These are phyloP conservation scores for Kluyveromyces dobzhanskii DNA, from an alignment of 805 yeast genomes.

Conservation along the genomic window DNA sequence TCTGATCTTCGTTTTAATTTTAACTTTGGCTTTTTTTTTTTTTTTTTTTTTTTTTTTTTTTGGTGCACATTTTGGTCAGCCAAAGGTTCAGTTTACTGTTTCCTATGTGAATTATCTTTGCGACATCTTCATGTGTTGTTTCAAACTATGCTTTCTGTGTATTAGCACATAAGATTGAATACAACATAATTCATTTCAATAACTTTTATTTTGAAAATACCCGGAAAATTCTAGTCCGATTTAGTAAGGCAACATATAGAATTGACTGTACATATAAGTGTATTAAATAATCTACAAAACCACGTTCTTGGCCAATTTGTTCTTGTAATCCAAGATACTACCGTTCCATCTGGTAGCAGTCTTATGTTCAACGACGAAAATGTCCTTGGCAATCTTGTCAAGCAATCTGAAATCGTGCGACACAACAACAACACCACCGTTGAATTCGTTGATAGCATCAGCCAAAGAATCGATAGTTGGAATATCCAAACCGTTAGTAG, in stretches of 20 bases:
- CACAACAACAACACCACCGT: conserved; percentile 97
- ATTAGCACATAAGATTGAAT: too few relatives aligned
- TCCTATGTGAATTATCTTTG: too few relatives aligned
- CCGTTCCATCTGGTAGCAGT: conserved; percentile 97
- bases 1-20: too few relatives aligned
- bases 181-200: too few relatives aligned
- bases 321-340: conserved; percentile 82
- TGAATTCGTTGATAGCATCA: conserved; percentile 86
- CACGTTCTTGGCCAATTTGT: conserved; percentile 85
- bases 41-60: too few relatives aligned
- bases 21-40: too few relatives aligned
- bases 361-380: conserved; percentile 90
- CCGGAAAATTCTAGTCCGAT: too few relatives aligned
- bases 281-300: conserved; percentile 41
- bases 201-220: too few relatives aligned
- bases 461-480: conserved; percentile 97
- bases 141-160: too few relatives aligned
- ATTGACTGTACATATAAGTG: conserved; percentile 1
- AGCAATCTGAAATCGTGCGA: conserved; percentile 98
- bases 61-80: too few relatives aligned
- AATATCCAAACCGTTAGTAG: conserved; percentile 98
- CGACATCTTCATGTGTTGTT: too few relatives aligned
- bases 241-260: neutral
- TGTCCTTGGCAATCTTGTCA: conserved; percentile 96
- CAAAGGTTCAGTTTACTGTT: too few relatives aligned